Evolutionary conservation across 768 basidiomycete genomes (phyloP).

Genomic region (Sutorius australiensis): DNA sequence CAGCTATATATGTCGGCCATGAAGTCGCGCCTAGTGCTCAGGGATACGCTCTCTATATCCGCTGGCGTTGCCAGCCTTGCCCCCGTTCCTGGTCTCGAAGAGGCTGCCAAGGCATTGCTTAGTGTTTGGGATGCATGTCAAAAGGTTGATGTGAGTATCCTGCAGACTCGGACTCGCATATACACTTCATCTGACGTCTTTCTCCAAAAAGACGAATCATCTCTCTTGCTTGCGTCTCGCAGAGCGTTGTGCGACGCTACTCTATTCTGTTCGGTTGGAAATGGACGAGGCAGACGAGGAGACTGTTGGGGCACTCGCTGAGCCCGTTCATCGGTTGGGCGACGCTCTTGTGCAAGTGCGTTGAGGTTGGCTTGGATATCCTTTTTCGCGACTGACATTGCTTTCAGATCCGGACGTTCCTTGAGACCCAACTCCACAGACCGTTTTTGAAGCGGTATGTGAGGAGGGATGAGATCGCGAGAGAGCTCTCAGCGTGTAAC

Average conservation of each 20-base stretch:
- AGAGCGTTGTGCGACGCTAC: slow-evolving; percentile 65
- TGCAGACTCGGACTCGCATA: neutral
- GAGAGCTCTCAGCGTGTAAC: slow-evolving; percentile 50
- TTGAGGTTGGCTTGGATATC: neutral
- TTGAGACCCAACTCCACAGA: slow-evolving; percentile 56
- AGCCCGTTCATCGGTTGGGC: slow-evolving; percentile 39
- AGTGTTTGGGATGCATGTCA: slow-evolving; percentile 64
- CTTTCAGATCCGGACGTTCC: slow-evolving; percentile 46
- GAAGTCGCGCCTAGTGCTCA: slow-evolving; percentile 32
- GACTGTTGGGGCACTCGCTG: slow-evolving; percentile 46
- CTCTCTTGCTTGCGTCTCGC: slow-evolving; percentile 67
- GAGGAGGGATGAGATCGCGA: slow-evolving; percentile 63
- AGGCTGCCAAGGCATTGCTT: slow-evolving; percentile 50
- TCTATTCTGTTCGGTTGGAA: slow-evolving; percentile 61
- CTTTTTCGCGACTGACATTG: neutral
- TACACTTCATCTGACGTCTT: neutral
- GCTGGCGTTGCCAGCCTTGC: slow-evolving; percentile 41
- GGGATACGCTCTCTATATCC: slow-evolving; percentile 36
- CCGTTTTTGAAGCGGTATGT: slow-evolving; percentile 80
- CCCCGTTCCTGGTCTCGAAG: slow-evolving; percentile 54
- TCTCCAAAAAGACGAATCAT: slow-evolving; percentile 52
- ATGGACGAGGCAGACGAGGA: slow-evolving; percentile 53
- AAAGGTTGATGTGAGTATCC: slow-evolving; percentile 52
- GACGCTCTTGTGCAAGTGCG: slow-evolving; percentile 44
- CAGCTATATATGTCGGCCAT: slow-evolving; percentile 33